A percentile compares a stretch with the other conserved stretches of the same genome.
Conservation (phyloP, 163 green algal genomes). For the Chloroidium sp. region DNA sequence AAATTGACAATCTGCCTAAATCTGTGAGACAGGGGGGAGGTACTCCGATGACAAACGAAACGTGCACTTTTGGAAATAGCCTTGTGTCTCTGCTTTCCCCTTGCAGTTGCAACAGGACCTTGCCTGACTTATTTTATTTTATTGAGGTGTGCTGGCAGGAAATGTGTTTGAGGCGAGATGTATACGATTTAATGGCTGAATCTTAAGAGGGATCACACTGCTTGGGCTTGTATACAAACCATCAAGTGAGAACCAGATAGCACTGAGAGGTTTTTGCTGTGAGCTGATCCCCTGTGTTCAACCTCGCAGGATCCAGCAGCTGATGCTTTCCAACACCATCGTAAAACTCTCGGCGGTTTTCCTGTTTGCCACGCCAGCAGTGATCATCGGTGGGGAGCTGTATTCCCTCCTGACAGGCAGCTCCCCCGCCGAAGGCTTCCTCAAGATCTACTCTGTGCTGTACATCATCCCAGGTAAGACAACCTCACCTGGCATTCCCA, state of each 20-base stretch:
- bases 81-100: no score
- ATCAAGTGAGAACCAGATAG: background rate
- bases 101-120: no score
- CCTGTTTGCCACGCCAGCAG: slow-evolving; percentile 6
- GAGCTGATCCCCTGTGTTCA: background rate
- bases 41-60: no score
- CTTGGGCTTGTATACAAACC: background rate
- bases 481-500: no score
- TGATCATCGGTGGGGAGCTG: slow-evolving; percentile 13
- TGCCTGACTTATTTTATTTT: no score
- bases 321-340: slow-evolving; percentile 18
- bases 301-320: slow-evolving; percentile 8
- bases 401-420: slow-evolving; percentile 6
- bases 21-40: background rate
- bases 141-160: no score
- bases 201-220: background rate
- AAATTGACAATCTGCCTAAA: background rate
- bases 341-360: slow-evolving; percentile 14
- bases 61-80: no score
- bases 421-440: slow-evolving; percentile 4
- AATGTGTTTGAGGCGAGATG: no score
- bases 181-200: background rate
- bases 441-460: slow-evolving; percentile 19
- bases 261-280: background rate
- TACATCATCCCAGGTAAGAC: slow-evolving; percentile 16